Base-by-base conservation (phyloP, 805 yeast species). In the Saccharomycopsis fermentans region DNA sequence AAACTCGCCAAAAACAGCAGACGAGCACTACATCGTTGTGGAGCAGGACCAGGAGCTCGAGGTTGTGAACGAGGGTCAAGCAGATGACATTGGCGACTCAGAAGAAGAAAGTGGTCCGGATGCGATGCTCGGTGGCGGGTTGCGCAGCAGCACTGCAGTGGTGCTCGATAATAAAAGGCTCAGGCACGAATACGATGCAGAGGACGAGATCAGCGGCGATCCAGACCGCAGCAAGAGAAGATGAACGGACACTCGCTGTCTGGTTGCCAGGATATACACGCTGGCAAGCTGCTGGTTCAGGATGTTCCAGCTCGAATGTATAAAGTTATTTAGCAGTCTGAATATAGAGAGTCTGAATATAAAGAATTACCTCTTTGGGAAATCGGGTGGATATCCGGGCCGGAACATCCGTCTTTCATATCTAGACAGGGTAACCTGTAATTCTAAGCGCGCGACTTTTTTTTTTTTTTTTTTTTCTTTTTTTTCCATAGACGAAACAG, bases 61-160 rank as follows among this genome's bases (percentile, higher is more conserved):
- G 26, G 26, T 58, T 9, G 32, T 54, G 19, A 61, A 50, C 21
- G 40, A 24, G 4, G 63, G 62, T 3, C 59, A 58, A 29, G 63
- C 61, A 2, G 63, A 58, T 26, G 63, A 61, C 48, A 61, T 61
- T 14, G 52, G 52, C 21, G 59, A 48, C 8, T 32, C 26, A 1
- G n/a, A 27, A 14, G 51, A 17, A 1, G 36, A 37, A 14, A 55
- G n/a, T 29, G 52, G 32, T 34, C 17, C 32, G 8, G 32, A 2
- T 8, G 14, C 6, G 17, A 27, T 21, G 27, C 2, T 11, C 17
- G 24, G 53, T 8, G 21, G 24, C 19, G n/a, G n/a, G n/a, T n/a
- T n/a, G 27, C 2, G 21, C 17, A 34, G 53, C 14, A 29, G 24
- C 19, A 56, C 56, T 12, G 34, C 48, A 11, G 36, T 57, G 34